Conservation (phyloP, 2,329 filamentous ascomycete genomes). For the Apiospora phragmitis region DNA sequence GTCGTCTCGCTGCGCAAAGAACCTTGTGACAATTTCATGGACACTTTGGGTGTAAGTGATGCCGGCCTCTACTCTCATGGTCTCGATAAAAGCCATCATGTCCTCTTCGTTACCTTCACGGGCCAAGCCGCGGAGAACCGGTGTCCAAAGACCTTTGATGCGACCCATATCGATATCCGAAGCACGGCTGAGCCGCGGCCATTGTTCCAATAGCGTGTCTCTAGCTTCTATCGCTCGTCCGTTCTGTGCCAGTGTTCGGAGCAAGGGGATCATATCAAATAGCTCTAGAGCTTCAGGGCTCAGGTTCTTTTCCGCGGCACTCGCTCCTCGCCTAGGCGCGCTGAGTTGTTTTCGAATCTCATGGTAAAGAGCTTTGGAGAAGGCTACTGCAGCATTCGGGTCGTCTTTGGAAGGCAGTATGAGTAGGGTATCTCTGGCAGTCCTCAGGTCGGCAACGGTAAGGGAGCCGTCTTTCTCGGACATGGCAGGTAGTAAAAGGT, state of each 20-base stretch:
- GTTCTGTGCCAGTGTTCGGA: conserved; percentile 29
- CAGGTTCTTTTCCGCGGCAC: background rate
- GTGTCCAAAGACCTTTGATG: conserved; percentile 42
- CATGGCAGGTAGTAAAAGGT: conserved; percentile 49
- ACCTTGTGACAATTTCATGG: conserved; percentile 58
- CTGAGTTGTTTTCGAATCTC: conserved; percentile 33
- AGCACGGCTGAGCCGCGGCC: conserved; percentile 13
- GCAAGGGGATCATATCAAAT: conserved; percentile 25
- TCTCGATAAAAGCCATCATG: conserved; percentile 52
- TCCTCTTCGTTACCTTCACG: conserved; percentile 58
- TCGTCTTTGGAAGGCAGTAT: conserved; percentile 42
- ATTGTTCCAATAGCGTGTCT: conserved; percentile 24
- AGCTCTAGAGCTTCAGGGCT: conserved; percentile 13
- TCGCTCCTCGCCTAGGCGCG: conserved; percentile 17
- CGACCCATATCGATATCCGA: conserved; percentile 29
- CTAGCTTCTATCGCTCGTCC: conserved; percentile 31
- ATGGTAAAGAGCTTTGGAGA: conserved; percentile 46
- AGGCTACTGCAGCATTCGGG: conserved; percentile 45
- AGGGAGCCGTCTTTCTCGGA: conserved; percentile 27
- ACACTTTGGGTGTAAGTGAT: conserved; percentile 45
- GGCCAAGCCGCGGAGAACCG: conserved; percentile 62
- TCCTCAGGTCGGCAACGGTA: conserved; percentile 29
- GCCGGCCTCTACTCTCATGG: conserved; percentile 50
- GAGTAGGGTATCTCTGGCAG: conserved; percentile 47
- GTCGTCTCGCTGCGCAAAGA: conserved; percentile 60